Base-by-base conservation (phyloP, 352 stramenopile species). In the Globisporangium parvum region DNA sequence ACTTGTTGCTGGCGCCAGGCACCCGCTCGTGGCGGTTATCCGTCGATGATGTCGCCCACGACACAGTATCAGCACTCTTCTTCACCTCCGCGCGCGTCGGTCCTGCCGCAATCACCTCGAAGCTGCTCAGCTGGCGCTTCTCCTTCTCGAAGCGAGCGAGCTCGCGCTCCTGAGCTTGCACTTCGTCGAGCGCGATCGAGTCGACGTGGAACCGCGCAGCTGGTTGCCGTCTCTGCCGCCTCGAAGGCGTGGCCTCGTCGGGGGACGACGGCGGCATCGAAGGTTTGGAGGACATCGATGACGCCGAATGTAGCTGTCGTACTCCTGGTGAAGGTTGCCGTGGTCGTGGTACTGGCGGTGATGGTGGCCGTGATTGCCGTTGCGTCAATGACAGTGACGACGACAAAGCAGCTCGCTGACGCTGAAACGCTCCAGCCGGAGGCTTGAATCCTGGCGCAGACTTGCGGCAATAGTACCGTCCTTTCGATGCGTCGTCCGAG, bases 81-180 rank as follows among this genome's bases (percentile, higher is more conserved):
- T 44, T 47, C 14, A 46, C 4, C 1, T 18, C 20, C 15, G 12
- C 35, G 35, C 17, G 15, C 33, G 33, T 46, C 9, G n/a, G n/a
- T 23, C 24, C 20, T 23, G 20, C 45, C 11, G 18, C 26, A 17
- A 14, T 10, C 26, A 15, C 45, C 20, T 33, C 45, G 21, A 50
- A 24, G 26, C 20, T 41, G 31, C 49, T 26, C 20, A 54, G 31
- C 26, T 58, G 64, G 14, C 71, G 71, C 23, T 42, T 68, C 47
- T 74, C 65, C 31, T 40, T 55, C 15, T 50, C 58, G 41, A 77
- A 66, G 47, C 58, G 63, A n/a, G 69, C 69, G n/a, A 77, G 24
- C 49, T 77, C 69, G 53, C 63, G 65, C 40, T 77, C 69, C 24
- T 77, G 69, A 10, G 69, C 69, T 54, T 77, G 69, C 40, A 77